Base-by-base conservation (phyloP, 2,329 filamentous ascomycete species). In the Monascus ruber region DNA sequence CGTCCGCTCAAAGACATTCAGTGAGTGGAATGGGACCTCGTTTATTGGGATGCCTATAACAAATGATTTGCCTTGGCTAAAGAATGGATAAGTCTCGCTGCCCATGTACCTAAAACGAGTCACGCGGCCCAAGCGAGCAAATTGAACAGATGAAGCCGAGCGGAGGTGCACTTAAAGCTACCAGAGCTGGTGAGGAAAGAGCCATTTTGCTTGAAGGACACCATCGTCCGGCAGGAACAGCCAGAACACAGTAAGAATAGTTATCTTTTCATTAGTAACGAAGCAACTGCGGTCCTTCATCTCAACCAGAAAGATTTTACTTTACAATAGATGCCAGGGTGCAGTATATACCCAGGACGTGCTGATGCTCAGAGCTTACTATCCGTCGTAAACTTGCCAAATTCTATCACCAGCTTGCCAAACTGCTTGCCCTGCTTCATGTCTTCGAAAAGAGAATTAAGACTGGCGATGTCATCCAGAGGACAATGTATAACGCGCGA, bases 371-470 rank as follows among this genome's bases (percentile, higher is more conserved):
- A 65, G 44, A 67, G 48, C 53, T 65, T 66, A 48, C 62, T 65
- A 37, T 53, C 56, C 4, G 53, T 42, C 24, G 40, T 42, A 32
- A 50, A 39, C 37, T 59, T 60, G 27, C 60, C 70, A 51, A 88
- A 73, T 51, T 85, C 76, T 47, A 95, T 76, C 1, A 95, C 86
- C 51, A 96, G 62, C 65, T 96, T 96, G 7, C 89, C 91, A 68
- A 96, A 94, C 62, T 96, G 89, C 45, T 68, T 79, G 0, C 82
- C 85, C 5, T 77, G 75, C 57, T 84, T 85, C 77, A 96, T 94
- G 37, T 94, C 86, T 32, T 85, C 79, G 58, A 94, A 96, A 37
- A 95, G 61, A 0, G 70, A 71, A 43, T 96, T 79, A 39, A 96
- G 84, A n/a, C 69, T 81, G n/a, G 79, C 71, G 5, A 94, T 51